Conservation (phyloP, 306 rosid species). For the Citrullus colocynthis region DNA sequence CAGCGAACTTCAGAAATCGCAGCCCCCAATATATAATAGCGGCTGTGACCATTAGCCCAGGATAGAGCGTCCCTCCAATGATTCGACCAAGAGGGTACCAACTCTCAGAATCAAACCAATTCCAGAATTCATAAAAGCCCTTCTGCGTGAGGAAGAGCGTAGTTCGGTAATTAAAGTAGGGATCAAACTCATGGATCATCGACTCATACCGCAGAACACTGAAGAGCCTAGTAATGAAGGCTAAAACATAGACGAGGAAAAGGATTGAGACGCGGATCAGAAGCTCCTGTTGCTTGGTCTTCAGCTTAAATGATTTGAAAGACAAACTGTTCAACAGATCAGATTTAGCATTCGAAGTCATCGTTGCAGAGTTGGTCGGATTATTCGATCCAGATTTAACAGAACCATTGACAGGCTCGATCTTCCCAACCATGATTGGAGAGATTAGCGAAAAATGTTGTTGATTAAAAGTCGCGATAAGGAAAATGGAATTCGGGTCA, state of each 20-base stretch:
- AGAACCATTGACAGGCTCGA: conserved; percentile 19
- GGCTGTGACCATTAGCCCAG: conserved; percentile 95
- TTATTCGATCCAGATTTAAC: conserved; percentile 17
- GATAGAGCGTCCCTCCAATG: conserved; percentile 91
- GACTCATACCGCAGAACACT: conserved; percentile 94
- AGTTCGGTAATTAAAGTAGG: conserved; percentile 94
- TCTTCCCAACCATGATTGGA: conserved; percentile 28
- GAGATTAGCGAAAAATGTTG: not conserved
- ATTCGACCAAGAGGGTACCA: conserved; percentile 96
- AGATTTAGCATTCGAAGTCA: conserved; percentile 12
- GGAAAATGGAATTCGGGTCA: not conserved
- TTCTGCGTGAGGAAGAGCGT: conserved; percentile 62
- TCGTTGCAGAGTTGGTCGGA: conserved; percentile 4
- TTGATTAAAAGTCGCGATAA: not conserved
- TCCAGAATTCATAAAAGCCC: conserved; percentile 96
- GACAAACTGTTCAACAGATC: conserved; percentile 32
- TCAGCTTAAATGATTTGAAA: conserved; percentile 54
- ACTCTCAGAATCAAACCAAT: conserved; percentile 94
- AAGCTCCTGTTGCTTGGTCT: conserved; percentile 93
- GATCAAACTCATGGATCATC: conserved; percentile 98
- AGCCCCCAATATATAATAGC: conserved; percentile 60
- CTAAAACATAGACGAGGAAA: conserved; percentile 58
- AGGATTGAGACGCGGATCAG: conserved; percentile 73
- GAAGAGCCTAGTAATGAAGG: conserved; percentile 90
- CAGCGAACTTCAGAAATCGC: conserved; percentile 52